Evolutionary conservation across 73 alveolate genomes (phyloP).

Genomic region (Paramecium biaurelia): DNA sequence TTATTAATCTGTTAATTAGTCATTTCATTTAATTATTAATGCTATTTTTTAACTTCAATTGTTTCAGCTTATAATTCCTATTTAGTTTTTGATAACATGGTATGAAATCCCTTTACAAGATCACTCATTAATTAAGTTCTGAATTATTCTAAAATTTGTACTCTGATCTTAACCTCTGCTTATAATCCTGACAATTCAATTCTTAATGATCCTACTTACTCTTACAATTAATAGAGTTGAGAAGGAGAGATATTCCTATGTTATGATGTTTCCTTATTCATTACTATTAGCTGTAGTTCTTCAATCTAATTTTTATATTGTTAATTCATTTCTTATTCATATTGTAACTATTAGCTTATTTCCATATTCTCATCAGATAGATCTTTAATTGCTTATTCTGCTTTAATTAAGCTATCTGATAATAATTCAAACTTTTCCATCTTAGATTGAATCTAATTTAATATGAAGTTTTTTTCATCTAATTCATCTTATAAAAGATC

Average conservation of each 20-base stretch:
- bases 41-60: neutral
- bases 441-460: neutral
- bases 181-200: neutral
- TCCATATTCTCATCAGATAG: neutral
- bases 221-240: neutral
- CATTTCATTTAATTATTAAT: neutral
- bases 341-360: neutral
- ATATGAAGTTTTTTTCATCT: neutral
- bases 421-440: neutral
- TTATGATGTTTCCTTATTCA: neutral
- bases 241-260: neutral
- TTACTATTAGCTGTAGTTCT: neutral
- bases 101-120: neutral
- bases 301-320: neutral
- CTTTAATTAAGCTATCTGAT: neutral
- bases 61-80: neutral
- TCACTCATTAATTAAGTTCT: neutral
- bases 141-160: neutral
- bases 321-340: neutral
- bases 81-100: neutral
- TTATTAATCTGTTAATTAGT: neutral
- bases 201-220: neutral
- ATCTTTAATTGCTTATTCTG: neutral
- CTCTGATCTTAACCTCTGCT: neutral
- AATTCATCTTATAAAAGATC: neutral